Evolutionary conservation across 495 filamentous ascomycete species (phyloP).

Genomic region (Rhypophila decipiens): DNA sequence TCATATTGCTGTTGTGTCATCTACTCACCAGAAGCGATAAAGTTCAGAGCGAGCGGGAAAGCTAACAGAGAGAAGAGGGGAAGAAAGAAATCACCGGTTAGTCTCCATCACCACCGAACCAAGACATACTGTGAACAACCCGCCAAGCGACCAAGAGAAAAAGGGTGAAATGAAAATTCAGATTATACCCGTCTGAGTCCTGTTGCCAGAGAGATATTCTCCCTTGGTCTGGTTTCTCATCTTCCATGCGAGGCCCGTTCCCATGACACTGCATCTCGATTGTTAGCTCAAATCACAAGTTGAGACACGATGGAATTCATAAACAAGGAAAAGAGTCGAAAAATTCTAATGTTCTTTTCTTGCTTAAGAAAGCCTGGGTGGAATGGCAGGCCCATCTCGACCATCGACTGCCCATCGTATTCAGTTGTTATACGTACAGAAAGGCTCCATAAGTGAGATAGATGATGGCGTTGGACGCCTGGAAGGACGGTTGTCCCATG

Average conservation of each 20-base stretch:
- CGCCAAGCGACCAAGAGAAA: no score
- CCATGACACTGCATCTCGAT: conserved; percentile 43
- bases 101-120: neutral
- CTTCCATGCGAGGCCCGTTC: conserved; percentile 60
- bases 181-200: conserved; percentile 67
- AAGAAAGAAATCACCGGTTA: conserved; percentile 14
- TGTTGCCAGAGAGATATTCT: conserved; percentile 62
- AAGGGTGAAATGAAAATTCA: neutral
- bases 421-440: conserved; percentile 42
- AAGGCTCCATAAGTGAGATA: conserved; percentile 68
- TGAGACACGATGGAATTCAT: neutral
- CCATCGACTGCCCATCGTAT: no score
- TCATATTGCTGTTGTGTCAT: conserved; percentile 16
- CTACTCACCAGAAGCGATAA: conserved; percentile 78
- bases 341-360: no score
- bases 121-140: neutral
- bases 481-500: conserved; percentile 64
- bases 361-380: no score
- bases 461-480: conserved; percentile 69
- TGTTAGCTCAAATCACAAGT: conserved; percentile 1
- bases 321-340: neutral
- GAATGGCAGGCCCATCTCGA: no score
- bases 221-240: conserved; percentile 62
- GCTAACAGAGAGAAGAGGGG: conserved; percentile 32
- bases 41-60: conserved; percentile 69